Base-by-base conservation (phyloP, 139 green algal genomes). In the Yamagishiella unicocca region DNA sequence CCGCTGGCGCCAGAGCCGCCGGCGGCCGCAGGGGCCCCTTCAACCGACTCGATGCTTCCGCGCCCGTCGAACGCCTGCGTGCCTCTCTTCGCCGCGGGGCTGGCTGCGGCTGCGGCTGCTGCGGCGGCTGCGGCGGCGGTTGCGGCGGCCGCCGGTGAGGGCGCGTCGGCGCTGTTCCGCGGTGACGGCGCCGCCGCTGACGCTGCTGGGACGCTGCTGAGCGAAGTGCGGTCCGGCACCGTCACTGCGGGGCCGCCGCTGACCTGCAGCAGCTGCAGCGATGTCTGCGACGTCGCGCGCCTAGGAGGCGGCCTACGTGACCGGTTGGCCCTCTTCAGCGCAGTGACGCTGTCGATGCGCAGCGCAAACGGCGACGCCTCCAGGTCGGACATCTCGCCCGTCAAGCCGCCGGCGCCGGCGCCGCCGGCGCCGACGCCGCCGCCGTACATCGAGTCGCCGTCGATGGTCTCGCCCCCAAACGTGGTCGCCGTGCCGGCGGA, bases 311-410 rank as follows among this genome's bases (percentile, higher is more conserved):
- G 42, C 21, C 64, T 17, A 12, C 80, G 80, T 2, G 10, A 14
- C 6, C 43, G 43, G 17, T 38, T 37, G 22, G 54, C 64, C 22
- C 46, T n/a, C 46, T 53, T 66, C 8, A 86, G 64, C 31, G 80
- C 80, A 6, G 62, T 67, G 8, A 86, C 64, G 33, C 55, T 76
- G 66, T 86, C 80, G 25, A 86, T 86, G 5, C 80, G 80, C 64
- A 77, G n/a, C 42, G 80, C 80, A 42, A 75, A 86, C 12, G 80
- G 80, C 42, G 80, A 86, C n/a, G 80, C 80, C n/a, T 77, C 80
- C 62, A 86, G 80, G 17, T 86, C 80, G 0, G 64, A 78, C 43
- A 86, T 33, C 58, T 86, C 80, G 62, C 80, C 80, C 31, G 64
- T 77, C 17, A 86, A 31, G 21, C 17, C 45, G 43, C 14, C 62